Base-by-base conservation (phyloP, 192 early-diverging fungal genomes). In the Cladochytrium replicatum region DNA sequence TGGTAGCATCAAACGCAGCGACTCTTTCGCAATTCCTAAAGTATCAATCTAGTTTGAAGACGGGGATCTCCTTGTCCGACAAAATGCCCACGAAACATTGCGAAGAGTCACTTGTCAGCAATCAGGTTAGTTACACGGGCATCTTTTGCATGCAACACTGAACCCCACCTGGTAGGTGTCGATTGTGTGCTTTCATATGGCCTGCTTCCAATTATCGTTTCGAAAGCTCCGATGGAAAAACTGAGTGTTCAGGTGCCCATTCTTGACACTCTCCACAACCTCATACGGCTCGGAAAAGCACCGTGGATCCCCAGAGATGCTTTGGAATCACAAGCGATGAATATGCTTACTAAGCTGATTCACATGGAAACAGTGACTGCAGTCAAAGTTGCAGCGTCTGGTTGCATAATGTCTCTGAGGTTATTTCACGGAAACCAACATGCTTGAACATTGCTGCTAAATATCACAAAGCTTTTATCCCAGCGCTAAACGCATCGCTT, bases 401-500 rank as follows among this genome's bases (percentile, higher is more conserved):
- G 58, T 41, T 74, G 75, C 44, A 61, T 74, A 29, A 74, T 77
- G 71, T 56, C 55, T 45, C 52, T 77, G 1, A 68, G 72, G 72
- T 71, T 13, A 37, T 37, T 37, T 37, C 13, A 37, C 34, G 17
- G 17, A 37, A 37, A 37, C 34, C 17, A 13, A 13, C 13, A 37
- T 13, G 17, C 13, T n/a, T 13, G 17, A 37, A 37, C 17, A 13
- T 37, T 37, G 13, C 17, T n/a, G n/a, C n/a, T n/a, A n/a, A n/a
- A n/a, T n/a, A n/a, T n/a, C n/a, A n/a, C n/a, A 8, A 23, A 77
- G 70, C 46, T 70, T 73, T 31, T 68, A 67, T 45, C 65, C 51
- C 25, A 57, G 59, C n/a, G 60, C 58, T 13, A 77, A 77, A 46
- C 27, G 28, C 25, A 37, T 61, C 4, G 74, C 74, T 17, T 43